Evolutionary conservation across 2,329 filamentous ascomycete genomes (phyloP).

Genomic region (Penicillium sp.): DNA sequence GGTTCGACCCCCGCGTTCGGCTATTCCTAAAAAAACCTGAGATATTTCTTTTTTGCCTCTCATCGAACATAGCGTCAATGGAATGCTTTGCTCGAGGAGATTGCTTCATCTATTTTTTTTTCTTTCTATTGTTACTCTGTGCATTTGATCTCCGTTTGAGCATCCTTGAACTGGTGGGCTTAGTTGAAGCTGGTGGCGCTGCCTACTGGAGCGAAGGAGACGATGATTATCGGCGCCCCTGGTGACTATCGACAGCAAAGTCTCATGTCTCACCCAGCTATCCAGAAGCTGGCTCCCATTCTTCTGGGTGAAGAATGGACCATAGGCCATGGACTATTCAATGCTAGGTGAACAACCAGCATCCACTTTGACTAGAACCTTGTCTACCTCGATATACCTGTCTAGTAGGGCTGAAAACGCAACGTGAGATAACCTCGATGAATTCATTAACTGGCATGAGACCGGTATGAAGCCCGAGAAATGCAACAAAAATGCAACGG

Average conservation of each 20-base stretch:
- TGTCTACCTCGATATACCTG: neutral
- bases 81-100: neutral
- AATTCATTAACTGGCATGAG: neutral
- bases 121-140: too few relatives aligned
- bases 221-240: too few relatives aligned
- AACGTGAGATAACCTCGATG: neutral
- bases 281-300: too few relatives aligned
- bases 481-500: conserved; percentile 17
- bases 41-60: conserved; percentile 1
- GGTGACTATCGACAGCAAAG: too few relatives aligned
- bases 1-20: conserved; percentile 45
- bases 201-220: too few relatives aligned
- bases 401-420: neutral
- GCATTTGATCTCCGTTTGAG: neutral
- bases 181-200: neutral
- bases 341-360: neutral
- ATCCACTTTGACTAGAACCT: neutral
- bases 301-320: too few relatives aligned
- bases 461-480: conserved; percentile 23
- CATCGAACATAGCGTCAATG: neutral
- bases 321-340: neutral
- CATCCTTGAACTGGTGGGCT: neutral
- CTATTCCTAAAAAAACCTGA: conserved; percentile 27
- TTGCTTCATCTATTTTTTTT: neutral
- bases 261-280: too few relatives aligned